A percentile compares a stretch with the other conserved stretches of the same genome.
Evolutionary conservation across 1,139 yeast genomes (phyloP).

Genomic region (Geotrichum europaeum): DNA sequence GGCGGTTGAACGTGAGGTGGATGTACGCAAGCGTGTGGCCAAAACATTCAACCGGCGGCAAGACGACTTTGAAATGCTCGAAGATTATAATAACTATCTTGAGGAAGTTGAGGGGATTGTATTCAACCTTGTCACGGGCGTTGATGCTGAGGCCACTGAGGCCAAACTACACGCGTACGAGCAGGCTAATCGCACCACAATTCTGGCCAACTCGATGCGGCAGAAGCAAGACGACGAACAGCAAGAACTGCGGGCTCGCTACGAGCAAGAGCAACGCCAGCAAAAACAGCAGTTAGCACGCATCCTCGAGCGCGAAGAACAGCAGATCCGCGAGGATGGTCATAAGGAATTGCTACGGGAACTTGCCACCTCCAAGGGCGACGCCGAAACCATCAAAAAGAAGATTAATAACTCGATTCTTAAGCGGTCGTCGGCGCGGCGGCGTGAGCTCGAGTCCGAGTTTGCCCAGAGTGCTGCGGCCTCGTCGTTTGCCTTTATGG

Average conservation of each 20-base stretch:
- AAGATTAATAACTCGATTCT: constrained; percentile 55
- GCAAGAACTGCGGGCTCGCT: constrained; percentile 60
- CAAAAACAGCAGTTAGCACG: constrained; percentile 33
- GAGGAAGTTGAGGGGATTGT: constrained; percentile 80
- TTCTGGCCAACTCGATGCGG: constrained; percentile 67
- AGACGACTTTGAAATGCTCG: constrained; percentile 59
- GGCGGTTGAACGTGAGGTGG: constrained; percentile 84
- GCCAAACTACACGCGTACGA: constrained; percentile 64
- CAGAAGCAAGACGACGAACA: constrained; percentile 60
- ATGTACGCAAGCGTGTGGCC: constrained; percentile 72
- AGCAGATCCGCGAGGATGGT: constrained; percentile 44
- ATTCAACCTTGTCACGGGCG: constrained; percentile 64
- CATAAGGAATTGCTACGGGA: constrained; percentile 65
- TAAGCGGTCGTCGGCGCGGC: constrained; percentile 60
- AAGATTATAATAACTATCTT: constrained; percentile 65
- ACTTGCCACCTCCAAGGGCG: constrained; percentile 44
- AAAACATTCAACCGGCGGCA: constrained; percentile 75
- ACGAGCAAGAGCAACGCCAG: constrained; percentile 56
- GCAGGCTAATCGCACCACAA: constrained; percentile 65
- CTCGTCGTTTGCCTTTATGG: constrained; percentile 22
- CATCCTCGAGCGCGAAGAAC: constrained; percentile 35
- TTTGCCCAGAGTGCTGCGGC: constrained; percentile 34
- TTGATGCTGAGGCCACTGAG: constrained; percentile 70
- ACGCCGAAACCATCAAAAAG: constrained; percentile 47
- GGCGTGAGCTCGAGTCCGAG: constrained; percentile 61